Evolutionary conservation across 495 filamentous ascomycete genomes (phyloP).

Genomic region (Gamarada debralockiae): DNA sequence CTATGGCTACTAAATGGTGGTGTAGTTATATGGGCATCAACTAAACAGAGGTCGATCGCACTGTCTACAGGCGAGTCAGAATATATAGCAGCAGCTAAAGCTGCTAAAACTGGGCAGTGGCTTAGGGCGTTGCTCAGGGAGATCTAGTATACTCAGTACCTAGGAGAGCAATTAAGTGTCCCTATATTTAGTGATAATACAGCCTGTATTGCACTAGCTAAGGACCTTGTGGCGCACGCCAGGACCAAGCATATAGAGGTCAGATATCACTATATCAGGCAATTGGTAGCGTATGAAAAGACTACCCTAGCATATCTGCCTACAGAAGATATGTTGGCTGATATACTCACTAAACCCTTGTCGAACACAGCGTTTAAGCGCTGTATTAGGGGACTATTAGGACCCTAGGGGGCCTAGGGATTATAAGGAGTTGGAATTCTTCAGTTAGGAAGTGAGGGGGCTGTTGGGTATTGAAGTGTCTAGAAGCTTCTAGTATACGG

Average conservation of each 20-base stretch:
- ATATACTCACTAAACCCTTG: conserved; percentile 10
- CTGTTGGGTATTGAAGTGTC: no score
- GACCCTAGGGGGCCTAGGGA: no score
- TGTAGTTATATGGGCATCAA: background rate
- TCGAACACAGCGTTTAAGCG: background rate
- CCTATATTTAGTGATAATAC: conserved; percentile 1
- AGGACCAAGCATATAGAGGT: conserved; percentile 9
- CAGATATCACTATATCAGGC: conserved; percentile 12
- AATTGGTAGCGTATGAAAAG: conserved; percentile 4
- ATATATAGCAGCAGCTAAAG: conserved; percentile 5
- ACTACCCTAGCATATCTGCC: background rate
- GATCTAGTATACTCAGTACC: background rate
- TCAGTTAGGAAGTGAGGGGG: no score
- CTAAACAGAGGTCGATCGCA: background rate
- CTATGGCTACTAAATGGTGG: background rate
- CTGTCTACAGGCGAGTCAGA: conserved; percentile 1
- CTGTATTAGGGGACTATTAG: conserved; percentile 1
- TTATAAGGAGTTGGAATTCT: no score
- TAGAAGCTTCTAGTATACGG: no score
- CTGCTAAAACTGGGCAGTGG: conserved; percentile 1
- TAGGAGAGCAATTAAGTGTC: background rate
- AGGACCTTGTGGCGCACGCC: conserved; percentile 2
- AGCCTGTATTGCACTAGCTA: no score
- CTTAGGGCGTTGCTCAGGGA: conserved; percentile 4
- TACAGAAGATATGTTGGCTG: conserved; percentile 9